Percentiles rank a stretch among this genome's conserved stretches.
phyloP scores from a whole-genome alignment of 169 alveolate genomes.

The Plasmodium inui region DNA sequence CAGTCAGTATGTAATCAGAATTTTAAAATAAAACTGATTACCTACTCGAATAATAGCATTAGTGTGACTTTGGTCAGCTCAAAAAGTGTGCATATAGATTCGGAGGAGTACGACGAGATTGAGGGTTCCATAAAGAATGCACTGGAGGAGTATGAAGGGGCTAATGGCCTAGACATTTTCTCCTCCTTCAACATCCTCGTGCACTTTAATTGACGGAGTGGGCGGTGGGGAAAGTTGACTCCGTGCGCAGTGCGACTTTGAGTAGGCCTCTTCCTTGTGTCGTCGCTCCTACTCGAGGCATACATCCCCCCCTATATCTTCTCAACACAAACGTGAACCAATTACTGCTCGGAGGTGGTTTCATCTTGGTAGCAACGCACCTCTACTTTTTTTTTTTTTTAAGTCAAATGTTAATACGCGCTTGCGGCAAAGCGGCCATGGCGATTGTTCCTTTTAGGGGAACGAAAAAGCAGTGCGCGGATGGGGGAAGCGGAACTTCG shows the following conservation, averaged over 20 bases:
- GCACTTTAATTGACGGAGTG: background rate
- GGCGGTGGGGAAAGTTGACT: background rate
- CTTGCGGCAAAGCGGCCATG: background rate
- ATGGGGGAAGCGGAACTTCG: background rate
- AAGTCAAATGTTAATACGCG: background rate
- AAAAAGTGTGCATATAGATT: slow-evolving; percentile 6
- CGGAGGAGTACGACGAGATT: slow-evolving; percentile 38
- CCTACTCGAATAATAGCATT: slow-evolving; percentile 33
- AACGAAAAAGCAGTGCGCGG: background rate
- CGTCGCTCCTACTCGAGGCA: background rate
- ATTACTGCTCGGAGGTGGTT: background rate
- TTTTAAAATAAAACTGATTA: slow-evolving; percentile 27
- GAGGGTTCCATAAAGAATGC: slow-evolving; percentile 36
- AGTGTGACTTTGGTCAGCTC: slow-evolving; percentile 16
- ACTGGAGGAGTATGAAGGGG: slow-evolving; percentile 28
- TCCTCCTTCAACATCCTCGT: slow-evolving; percentile 31
- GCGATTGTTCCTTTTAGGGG: background rate
- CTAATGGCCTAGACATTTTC: slow-evolving; percentile 28
- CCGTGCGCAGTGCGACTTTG: background rate
- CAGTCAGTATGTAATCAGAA: slow-evolving; percentile 9
- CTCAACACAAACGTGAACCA: background rate
- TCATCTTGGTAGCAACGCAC: background rate
- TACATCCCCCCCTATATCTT: background rate
- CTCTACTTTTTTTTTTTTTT: background rate
- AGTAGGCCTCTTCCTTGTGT: background rate